Conservation (phyloP, 2,329 filamentous ascomycete species). For the Metarhizium sp. region DNA sequence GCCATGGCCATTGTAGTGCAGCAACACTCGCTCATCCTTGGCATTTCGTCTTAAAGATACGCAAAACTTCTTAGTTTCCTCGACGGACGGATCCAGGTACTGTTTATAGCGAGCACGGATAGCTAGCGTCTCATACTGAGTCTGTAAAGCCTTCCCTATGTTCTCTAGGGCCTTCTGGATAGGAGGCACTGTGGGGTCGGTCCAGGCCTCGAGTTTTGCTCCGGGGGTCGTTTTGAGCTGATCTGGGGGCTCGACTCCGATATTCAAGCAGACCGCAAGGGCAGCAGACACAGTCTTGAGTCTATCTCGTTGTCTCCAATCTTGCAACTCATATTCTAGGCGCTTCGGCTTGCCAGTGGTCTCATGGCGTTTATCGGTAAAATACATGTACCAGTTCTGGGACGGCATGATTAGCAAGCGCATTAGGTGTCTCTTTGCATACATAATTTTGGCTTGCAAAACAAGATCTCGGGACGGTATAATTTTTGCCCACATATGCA, state of each 20-base stretch:
- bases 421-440: not conserved
- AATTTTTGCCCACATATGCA: not conserved
- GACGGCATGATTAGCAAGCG: conserved; percentile 3
- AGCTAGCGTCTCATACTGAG: conserved; percentile 91
- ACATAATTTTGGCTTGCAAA: not conserved
- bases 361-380: conserved; percentile 94
- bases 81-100: conserved; percentile 89
- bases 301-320: conserved; percentile 95
- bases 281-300: conserved; percentile 95
- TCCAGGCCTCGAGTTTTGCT: conserved; percentile 93
- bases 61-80: conserved; percentile 96
- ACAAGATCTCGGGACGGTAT: not conserved
- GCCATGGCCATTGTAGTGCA: conserved; percentile 97
- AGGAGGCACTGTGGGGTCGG: conserved; percentile 75
- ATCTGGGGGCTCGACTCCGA: conserved; percentile 94
- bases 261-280: conserved; percentile 89
- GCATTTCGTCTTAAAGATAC: conserved; percentile 82
- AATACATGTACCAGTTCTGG: conserved; percentile 99
- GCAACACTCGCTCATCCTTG: conserved; percentile 91
- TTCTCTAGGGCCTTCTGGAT: conserved; percentile 82
- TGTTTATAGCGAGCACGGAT: conserved; percentile 97
- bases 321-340: conserved; percentile 58
- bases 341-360: conserved; percentile 80
- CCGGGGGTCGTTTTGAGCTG: conserved; percentile 92
- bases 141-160: conserved; percentile 92